A percentile compares a stretch with the other conserved stretches of the same genome.
Evolutionary conservation across 1,284 basidiomycete species (phyloP).

Genomic region (Austroboletus rostrupii): DNA sequence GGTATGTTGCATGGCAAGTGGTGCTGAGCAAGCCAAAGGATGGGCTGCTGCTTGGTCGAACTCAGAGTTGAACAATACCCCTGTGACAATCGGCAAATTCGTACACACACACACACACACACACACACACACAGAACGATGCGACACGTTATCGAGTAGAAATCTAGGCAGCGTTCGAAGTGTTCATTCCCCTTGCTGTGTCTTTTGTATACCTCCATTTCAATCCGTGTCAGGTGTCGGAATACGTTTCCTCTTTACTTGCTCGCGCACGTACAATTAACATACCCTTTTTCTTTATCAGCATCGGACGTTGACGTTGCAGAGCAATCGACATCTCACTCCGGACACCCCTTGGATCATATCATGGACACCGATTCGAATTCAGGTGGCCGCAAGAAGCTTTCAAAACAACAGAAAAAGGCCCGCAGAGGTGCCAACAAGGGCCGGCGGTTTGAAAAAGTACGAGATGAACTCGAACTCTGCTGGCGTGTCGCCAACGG

Average conservation of each 20-base stretch:
- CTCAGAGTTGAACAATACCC: too few species aligned
- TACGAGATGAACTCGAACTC: slow-evolving; percentile 69
- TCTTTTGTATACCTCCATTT: too few species aligned
- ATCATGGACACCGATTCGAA: slow-evolving; percentile 26
- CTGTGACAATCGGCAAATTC: too few species aligned
- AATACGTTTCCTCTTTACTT: slow-evolving; percentile 82
- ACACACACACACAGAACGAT: too few species aligned
- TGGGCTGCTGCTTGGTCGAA: too few species aligned
- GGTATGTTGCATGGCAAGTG: too few species aligned
- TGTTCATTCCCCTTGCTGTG: too few species aligned
- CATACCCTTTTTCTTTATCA: slow-evolving; percentile 71
- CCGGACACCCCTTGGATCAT: slow-evolving; percentile 22
- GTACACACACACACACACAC: too few species aligned
- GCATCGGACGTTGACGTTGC: slow-evolving; percentile 80
- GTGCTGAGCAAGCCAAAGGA: too few species aligned
- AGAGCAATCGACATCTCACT: slow-evolving; percentile 54
- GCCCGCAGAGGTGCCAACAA: slow-evolving; percentile 76
- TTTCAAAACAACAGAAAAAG: slow-evolving; percentile 64
- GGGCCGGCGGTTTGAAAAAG: slow-evolving; percentile 65
- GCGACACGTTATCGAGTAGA: too few species aligned
- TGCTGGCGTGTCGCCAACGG: slow-evolving; percentile 73
- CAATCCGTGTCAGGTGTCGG: slow-evolving; percentile 68
- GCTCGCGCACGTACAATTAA: slow-evolving; percentile 75
- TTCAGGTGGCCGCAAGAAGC: slow-evolving; percentile 41
- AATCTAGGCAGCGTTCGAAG: too few species aligned